Evolutionary conservation across 768 basidiomycete species (phyloP).

Genomic region (Trametes meyenii): DNA sequence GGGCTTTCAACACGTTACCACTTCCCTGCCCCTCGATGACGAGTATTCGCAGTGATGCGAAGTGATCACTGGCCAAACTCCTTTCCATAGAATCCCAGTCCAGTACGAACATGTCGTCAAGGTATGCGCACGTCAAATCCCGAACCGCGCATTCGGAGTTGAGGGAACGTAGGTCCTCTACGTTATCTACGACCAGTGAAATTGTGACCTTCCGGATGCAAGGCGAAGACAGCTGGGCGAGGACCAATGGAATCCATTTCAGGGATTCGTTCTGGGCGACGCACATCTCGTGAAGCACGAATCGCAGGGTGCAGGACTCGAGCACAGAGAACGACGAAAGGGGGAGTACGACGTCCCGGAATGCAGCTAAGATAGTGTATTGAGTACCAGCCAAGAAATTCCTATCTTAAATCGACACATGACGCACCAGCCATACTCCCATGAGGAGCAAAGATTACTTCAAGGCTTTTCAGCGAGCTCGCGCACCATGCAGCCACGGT

Average conservation of each 20-base stretch:
- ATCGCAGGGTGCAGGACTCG: slow-evolving; percentile 23
- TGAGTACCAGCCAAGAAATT: not conserved
- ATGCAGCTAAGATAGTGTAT: not conserved
- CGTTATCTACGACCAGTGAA: slow-evolving; percentile 26
- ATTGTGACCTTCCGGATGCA: slow-evolving; percentile 25
- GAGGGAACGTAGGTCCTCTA: slow-evolving; percentile 27
- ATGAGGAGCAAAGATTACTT: slow-evolving; percentile 1
- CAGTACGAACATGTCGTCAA: slow-evolving; percentile 26
- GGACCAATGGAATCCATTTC: slow-evolving; percentile 23
- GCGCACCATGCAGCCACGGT: not conserved
- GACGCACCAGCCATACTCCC: slow-evolving; percentile 9
- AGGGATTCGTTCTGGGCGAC: slow-evolving; percentile 28
- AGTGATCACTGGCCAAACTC: not conserved
- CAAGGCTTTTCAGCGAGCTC: slow-evolving; percentile 7
- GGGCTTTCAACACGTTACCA: not conserved
- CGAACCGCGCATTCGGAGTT: slow-evolving; percentile 32
- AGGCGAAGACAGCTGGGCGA: slow-evolving; percentile 24
- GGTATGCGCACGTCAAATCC: slow-evolving; percentile 19
- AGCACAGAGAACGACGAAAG: slow-evolving; percentile 20
- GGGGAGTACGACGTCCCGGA: slow-evolving; percentile 9
- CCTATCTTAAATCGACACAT: too few relatives aligned
- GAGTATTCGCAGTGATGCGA: slow-evolving; percentile 9
- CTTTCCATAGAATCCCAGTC: slow-evolving; percentile 25
- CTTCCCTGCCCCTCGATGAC: slow-evolving; percentile 24
- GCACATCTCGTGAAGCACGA: slow-evolving; percentile 31